Base-by-base conservation (phyloP, 495 filamentous ascomycete species). In the Xylaria scruposa region DNA sequence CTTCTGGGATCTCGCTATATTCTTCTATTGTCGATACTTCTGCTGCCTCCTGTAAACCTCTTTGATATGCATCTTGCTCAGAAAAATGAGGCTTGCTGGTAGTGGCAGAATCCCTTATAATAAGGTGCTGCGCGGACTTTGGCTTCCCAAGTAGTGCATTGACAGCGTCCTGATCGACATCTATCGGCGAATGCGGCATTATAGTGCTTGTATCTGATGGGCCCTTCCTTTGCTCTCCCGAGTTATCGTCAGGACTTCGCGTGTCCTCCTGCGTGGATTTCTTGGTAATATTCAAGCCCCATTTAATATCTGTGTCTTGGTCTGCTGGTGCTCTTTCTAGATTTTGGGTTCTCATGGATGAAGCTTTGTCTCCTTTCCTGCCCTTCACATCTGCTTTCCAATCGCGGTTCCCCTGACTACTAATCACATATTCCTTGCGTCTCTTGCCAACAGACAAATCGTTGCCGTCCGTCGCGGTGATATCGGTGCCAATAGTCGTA, bases 1-100 rank as follows among this genome's bases (percentile, higher is more conserved):
- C 96, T 46, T 98, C 93, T 0, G 97, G 95, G 13, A 97, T 88
- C 4, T 91, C 89, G 36, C 89, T 90, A 81, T 99, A 99, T 74
- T 95, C 93, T 58, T 94, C 93, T 29, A 96, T 83, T 0, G 88
- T 91, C 3, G 94, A 90, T 19, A 89, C 81, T 29, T 94, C 91
- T 0, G 94, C 94, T 0, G 93, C 90, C n/a, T 87, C 85, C 2
- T 86, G 84, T 51, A 94, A 85, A 76, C 92, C 91, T 12, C 84
- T 81, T 38, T 87, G 84, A 78, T 94, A 97, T 1, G 89, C 90
- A 31, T 90, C 89, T 49, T 90, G 85, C 76, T 97, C 94, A 40
- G 88, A 85, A 7, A 74, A 75, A 15, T 75, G 73, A 6, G 74
- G 58, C 13, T 74, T 78, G 56, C 58, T 72, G 10, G 61, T 83